Conservation (phyloP, 805 yeast genomes). For the Candida tammaniensis region DNA sequence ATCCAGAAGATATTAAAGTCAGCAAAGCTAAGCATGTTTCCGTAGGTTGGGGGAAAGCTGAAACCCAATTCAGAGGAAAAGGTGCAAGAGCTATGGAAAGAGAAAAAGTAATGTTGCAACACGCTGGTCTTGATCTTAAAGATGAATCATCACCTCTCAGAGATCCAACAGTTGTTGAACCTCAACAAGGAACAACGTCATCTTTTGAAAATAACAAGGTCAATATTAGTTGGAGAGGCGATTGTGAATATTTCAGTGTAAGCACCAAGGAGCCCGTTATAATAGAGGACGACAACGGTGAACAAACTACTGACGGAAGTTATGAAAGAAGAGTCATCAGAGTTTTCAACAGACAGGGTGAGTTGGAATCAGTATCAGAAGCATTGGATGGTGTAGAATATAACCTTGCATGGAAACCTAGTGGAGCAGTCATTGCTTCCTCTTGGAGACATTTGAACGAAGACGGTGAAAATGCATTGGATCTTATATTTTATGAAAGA, state of each 20-base stretch:
- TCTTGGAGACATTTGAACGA: conserved; percentile 67
- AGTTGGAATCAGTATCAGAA: conserved; percentile 77
- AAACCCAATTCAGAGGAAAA: conserved; percentile 93
- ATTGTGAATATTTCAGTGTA: conserved; percentile 78
- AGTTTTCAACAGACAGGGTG: conserved; percentile 78
- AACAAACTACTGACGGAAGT: conserved; percentile 16
- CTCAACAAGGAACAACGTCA: conserved; percentile 67
- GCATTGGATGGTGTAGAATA: conserved; percentile 83
- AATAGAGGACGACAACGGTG: conserved; percentile 31
- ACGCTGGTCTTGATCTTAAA: conserved; percentile 68
- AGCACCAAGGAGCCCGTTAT: conserved; percentile 55
- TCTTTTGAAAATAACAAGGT: conserved; percentile 48
- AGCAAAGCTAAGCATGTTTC: conserved; percentile 77
- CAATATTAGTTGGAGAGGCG: conserved; percentile 90
- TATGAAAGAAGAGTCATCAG: conserved; percentile 71
- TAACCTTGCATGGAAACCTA: conserved; percentile 82
- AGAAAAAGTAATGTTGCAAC: conserved; percentile 51
- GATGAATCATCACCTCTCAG: conserved; percentile 51
- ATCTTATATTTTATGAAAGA: conserved; percentile 80
- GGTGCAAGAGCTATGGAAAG: conserved; percentile 83
- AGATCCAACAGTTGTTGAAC: conserved; percentile 84
- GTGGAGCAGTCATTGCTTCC: conserved; percentile 82
- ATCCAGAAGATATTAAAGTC: conserved; percentile 56
- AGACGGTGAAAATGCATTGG: conserved; percentile 45
- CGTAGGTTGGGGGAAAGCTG: conserved; percentile 98